Conservation (phyloP, 257 asterid species). For the Solanum appendiculatum region DNA sequence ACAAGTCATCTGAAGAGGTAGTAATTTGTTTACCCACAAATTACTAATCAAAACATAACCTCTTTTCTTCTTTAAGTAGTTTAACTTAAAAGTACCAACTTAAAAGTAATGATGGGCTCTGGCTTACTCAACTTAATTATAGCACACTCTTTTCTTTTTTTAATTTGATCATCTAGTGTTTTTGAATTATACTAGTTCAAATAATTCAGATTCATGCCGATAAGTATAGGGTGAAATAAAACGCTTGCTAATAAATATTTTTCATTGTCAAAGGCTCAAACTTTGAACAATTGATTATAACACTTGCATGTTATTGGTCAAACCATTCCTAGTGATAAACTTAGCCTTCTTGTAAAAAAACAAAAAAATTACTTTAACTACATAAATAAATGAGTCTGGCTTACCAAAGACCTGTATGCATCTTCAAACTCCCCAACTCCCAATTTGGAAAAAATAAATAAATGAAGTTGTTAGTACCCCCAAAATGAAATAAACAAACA, state of each 20-base stretch:
- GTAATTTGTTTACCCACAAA: neutral
- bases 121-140: neutral
- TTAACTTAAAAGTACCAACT: neutral
- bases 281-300: neutral
- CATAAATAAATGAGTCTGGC: neutral
- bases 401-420: neutral
- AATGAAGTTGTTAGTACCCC: neutral
- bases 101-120: neutral
- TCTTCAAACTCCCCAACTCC: neutral
- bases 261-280: neutral
- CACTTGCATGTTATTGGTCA: neutral
- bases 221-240: neutral
- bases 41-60: neutral
- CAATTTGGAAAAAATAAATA: neutral
- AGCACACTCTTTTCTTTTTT: neutral
- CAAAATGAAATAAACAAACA: neutral
- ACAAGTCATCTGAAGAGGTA: neutral
- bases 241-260: neutral
- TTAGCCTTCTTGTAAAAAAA: neutral
- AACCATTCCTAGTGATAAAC: neutral
- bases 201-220: neutral
- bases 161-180: neutral
- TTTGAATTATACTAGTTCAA: neutral
- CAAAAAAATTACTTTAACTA: neutral
- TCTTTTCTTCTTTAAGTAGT: neutral